Evolutionary conservation across 2,329 filamentous ascomycete genomes (phyloP).

Genomic region (Calonectria pauciramosa): DNA sequence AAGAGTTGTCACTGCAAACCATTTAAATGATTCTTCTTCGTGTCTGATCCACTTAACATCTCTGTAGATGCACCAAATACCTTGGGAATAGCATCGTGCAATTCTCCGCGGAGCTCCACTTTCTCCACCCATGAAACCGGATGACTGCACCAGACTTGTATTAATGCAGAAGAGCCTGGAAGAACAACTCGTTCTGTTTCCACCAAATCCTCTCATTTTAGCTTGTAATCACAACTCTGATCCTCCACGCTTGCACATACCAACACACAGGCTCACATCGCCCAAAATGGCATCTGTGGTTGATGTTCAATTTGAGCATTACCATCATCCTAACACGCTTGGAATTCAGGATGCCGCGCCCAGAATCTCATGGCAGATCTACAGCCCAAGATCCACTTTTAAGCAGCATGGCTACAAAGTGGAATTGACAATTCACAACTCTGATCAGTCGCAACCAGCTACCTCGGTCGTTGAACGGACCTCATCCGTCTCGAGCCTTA

Average conservation of each 20-base stretch:
- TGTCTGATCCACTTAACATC: too few relatives aligned
- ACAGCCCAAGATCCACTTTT: neutral
- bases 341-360: conserved; percentile 22
- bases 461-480: neutral
- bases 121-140: neutral
- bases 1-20: too few relatives aligned
- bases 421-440: neutral
- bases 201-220: neutral
- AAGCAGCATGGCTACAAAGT: conserved; percentile 27
- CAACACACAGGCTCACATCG: neutral
- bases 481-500: neutral
- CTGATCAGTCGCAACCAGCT: too few relatives aligned
- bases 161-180: neutral
- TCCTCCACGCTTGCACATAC: too few relatives aligned
- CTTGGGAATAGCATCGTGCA: neutral
- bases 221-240: too few relatives aligned
- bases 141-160: neutral
- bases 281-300: neutral
- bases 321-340: conserved; percentile 12
- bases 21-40: too few relatives aligned
- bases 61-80: too few relatives aligned
- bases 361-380: conserved; percentile 32
- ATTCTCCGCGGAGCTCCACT: neutral
- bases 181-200: too few relatives aligned
- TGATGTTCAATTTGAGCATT: conserved; percentile 30